phyloP scores from a whole-genome alignment of 139 green algal species.

The Yamagishiella unicocca region DNA sequence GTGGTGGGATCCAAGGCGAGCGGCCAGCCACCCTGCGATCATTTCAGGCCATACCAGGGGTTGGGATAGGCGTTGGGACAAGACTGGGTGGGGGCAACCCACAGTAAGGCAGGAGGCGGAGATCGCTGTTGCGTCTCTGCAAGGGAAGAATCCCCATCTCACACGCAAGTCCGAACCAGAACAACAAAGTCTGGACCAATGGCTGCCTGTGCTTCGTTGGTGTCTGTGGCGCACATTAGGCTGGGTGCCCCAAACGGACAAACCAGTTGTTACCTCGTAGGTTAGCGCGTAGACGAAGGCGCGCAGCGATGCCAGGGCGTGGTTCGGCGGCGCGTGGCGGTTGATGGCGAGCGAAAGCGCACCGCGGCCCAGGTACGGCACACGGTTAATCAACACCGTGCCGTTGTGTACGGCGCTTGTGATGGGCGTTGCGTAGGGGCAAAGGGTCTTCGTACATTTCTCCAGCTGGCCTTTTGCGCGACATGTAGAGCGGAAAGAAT shows the following conservation, averaged over 20 bases:
- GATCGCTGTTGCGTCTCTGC: too few species aligned
- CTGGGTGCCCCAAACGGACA: too few species aligned
- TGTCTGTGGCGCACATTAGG: too few species aligned
- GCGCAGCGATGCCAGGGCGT: constrained; percentile 2
- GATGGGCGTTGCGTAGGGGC: not conserved
- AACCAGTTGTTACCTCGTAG: constrained; percentile 25
- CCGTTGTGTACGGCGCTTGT: not conserved
- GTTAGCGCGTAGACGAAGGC: constrained; percentile 1
- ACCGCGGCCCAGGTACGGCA: constrained; percentile 38
- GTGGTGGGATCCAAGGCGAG: not conserved
- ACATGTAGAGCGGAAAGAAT: too few species aligned
- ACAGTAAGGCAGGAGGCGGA: too few species aligned
- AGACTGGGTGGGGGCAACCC: too few species aligned
- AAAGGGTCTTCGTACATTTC: not conserved
- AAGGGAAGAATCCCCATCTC: too few species aligned
- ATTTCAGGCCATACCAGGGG: too few species aligned
- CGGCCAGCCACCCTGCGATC: constrained; percentile 30
- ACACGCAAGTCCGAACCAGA: too few species aligned
- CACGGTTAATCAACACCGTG: not conserved
- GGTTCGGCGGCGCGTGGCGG: not conserved
- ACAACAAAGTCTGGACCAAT: too few species aligned
- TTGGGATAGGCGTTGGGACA: too few species aligned
- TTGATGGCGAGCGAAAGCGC: constrained; percentile 9
- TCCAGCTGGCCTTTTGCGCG: constrained; percentile 21
- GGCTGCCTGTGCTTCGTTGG: too few species aligned